Conservation (phyloP, 1,139 yeast species). For the Yamadazyma atmosphaerica region DNA sequence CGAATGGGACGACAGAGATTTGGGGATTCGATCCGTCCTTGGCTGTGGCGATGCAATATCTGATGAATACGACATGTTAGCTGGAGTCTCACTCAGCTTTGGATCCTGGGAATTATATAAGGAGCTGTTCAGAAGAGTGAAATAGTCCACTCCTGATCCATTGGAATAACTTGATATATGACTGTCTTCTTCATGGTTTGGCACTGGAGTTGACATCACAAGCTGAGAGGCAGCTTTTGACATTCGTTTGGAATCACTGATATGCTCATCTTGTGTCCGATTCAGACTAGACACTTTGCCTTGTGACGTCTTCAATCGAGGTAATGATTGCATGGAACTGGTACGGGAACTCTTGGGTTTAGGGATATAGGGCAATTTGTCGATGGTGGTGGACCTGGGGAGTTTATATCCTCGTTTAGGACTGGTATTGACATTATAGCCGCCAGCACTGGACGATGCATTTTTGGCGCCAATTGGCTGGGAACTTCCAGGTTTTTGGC, state of each 20-base stretch:
- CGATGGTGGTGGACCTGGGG: constrained; percentile 4
- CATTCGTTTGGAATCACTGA: neutral
- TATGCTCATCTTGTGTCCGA: constrained; percentile 2
- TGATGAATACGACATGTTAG: too few species aligned
- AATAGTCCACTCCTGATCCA: constrained; percentile 13
- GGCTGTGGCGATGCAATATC: too few species aligned
- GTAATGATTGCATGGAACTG: constrained; percentile 10
- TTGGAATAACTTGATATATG: neutral
- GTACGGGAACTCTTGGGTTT: constrained; percentile 6
- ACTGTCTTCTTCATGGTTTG: neutral
- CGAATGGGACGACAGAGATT: constrained; percentile 10
- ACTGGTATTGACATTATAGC: neutral
- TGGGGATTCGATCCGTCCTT: too few species aligned
- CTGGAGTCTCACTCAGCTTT: neutral
- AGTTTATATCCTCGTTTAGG: constrained; percentile 6
- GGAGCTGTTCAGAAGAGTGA: constrained; percentile 13
- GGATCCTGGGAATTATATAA: constrained; percentile 5
- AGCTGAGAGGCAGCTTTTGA: neutral
- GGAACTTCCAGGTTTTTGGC: too few species aligned
- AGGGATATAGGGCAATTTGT: constrained; percentile 11
- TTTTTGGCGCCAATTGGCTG: neutral
- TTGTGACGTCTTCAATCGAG: constrained; percentile 11
- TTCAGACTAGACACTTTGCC: too few species aligned
- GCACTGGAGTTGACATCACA: neutral
- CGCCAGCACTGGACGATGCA: neutral